phyloP scores from a whole-genome alignment of 2,329 filamentous ascomycete genomes.

The Fusarium dlaminii region DNA sequence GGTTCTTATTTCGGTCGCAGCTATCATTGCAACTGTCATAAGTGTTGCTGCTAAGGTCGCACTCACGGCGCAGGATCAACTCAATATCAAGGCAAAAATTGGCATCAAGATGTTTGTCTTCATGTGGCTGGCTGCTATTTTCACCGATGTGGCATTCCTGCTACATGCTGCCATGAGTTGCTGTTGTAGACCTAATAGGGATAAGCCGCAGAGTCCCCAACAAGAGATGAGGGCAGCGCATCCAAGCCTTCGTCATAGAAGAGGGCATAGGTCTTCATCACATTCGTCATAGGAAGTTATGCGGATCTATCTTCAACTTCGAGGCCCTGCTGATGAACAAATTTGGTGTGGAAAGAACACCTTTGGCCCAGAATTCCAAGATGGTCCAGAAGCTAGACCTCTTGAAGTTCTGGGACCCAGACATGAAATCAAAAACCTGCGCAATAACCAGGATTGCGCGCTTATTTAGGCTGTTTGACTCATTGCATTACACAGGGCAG shows the following conservation, averaged over 20 bases:
- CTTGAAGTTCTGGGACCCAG: background rate
- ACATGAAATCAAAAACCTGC: background rate
- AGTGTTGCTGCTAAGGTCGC: conserved; percentile 83
- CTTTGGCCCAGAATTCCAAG: background rate
- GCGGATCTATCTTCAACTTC: background rate
- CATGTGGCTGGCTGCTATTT: conserved; percentile 84
- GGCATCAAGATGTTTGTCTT: conserved; percentile 83
- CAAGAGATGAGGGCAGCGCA: conserved; percentile 38
- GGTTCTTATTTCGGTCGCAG: conserved; percentile 73
- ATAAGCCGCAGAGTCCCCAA: conserved; percentile 15
- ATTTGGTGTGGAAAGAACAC: background rate
- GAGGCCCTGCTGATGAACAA: background rate
- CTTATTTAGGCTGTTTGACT: conserved; percentile 8
- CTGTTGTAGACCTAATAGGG: conserved; percentile 64
- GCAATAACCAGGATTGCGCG: background rate
- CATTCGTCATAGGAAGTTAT: conserved; percentile 10
- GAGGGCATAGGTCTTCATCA: conserved; percentile 29
- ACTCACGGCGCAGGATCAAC: conserved; percentile 73
- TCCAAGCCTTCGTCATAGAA: conserved; percentile 44
- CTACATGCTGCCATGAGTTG: conserved; percentile 82
- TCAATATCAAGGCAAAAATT: conserved; percentile 79
- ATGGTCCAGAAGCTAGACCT: background rate
- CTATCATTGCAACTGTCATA: conserved; percentile 83
- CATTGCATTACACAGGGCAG: conserved; percentile 11
- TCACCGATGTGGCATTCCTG: conserved; percentile 74